Percentiles rank a stretch among this genome's conserved stretches.
Evolutionary conservation across 306 rosid genomes (phyloP).

Genomic region (Cercis canadensis): DNA sequence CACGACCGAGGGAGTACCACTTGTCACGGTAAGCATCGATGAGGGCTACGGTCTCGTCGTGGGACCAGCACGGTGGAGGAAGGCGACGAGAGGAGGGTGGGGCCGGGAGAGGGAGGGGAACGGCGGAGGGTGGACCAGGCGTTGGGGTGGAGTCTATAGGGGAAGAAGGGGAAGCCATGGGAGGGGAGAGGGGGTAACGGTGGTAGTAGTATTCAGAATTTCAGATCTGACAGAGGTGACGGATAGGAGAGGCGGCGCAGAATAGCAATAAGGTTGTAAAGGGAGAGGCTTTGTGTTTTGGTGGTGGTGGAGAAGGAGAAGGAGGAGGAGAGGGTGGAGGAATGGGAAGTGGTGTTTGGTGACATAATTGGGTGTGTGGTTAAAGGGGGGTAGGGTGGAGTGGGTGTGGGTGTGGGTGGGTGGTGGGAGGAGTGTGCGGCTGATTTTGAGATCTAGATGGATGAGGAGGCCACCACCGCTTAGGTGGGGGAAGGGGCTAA

Average conservation of each 20-base stretch:
- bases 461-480: conserved; percentile 84
- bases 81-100: conserved; percentile 70
- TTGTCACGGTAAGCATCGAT: conserved; percentile 87
- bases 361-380: conserved; percentile 49
- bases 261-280: not conserved
- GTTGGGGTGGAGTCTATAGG: conserved; percentile 37
- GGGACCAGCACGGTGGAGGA: conserved; percentile 95
- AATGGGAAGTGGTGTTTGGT: conserved; percentile 44
- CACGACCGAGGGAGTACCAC: conserved; percentile 93
- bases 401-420: conserved; percentile 24
- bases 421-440: conserved; percentile 69
- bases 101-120: conserved; percentile 52
- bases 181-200: conserved; percentile 6
- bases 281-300: not conserved
- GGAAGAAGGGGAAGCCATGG: conserved; percentile 60
- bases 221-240: not conserved
- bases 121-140: conserved; percentile 45
- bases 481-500: conserved; percentile 61
- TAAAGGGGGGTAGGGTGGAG: conserved; percentile 36
- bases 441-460: conserved; percentile 76
- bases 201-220: not conserved
- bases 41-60: conserved; percentile 84
- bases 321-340: conserved; percentile 8
- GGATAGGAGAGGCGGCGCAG: conserved; percentile 19
- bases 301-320: not conserved